Evolutionary conservation across 805 yeast species (phyloP).

Genomic region (Saturnispora diversa): DNA sequence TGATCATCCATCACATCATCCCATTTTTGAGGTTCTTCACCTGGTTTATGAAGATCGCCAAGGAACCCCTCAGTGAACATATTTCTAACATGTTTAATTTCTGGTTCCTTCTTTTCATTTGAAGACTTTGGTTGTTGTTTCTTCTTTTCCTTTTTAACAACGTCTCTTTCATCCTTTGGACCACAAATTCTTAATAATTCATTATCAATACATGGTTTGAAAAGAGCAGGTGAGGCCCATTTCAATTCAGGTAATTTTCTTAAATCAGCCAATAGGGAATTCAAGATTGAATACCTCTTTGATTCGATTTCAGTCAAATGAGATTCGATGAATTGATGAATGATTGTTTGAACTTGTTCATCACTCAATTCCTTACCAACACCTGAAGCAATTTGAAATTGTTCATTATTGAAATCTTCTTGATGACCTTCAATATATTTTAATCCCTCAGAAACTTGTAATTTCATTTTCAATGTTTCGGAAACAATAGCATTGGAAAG

Average conservation of each 20-base stretch:
- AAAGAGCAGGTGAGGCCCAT: constrained; percentile 85
- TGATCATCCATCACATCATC: constrained; percentile 82
- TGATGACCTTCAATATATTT: constrained; percentile 53
- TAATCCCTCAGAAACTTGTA: constrained; percentile 75
- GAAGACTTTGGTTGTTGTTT: constrained; percentile 36
- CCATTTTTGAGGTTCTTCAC: constrained; percentile 85
- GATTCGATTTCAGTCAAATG: constrained; percentile 52
- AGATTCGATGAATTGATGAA: constrained; percentile 49
- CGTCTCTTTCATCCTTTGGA: constrained; percentile 94
- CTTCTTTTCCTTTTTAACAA: constrained; percentile 68
- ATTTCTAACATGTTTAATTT: constrained; percentile 38
- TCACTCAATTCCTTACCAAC: constrained; percentile 69
- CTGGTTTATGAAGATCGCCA: constrained; percentile 91
- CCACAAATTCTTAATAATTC: constrained; percentile 69
- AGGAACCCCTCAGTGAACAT: constrained; percentile 95
- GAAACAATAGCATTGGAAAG: constrained; percentile 56
- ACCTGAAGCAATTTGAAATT: constrained; percentile 62
- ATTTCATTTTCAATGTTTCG: constrained; percentile 54
- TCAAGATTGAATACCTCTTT: constrained; percentile 76
- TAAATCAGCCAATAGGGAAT: constrained; percentile 67
- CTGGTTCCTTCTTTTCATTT: constrained; percentile 17
- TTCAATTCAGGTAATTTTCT: constrained; percentile 68
- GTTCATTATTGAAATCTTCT: constrained; percentile 37
- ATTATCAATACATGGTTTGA: constrained; percentile 82
- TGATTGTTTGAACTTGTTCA: constrained; percentile 52